phyloP scores from a whole-genome alignment of 768 basidiomycete genomes.

The Phaeolepiota aurea region DNA sequence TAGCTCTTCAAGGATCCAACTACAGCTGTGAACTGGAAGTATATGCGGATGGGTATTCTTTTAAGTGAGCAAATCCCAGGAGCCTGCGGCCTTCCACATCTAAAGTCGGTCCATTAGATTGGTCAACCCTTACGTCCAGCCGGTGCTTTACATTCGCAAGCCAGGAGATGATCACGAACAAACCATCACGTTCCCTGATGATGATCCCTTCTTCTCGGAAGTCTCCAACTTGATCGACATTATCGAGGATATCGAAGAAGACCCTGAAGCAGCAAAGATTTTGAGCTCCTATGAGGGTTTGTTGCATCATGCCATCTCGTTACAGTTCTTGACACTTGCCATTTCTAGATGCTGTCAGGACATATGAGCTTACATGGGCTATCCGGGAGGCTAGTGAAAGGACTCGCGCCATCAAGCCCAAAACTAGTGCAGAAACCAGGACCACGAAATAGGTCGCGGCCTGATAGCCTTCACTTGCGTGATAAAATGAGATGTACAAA shows the following conservation, averaged over 20 bases:
- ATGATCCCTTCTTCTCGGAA: conserved; percentile 94
- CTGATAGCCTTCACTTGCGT: background rate
- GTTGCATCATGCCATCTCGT: conserved; percentile 7
- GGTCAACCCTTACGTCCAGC: conserved; percentile 90
- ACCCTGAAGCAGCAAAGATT: conserved; percentile 72
- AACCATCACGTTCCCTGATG: conserved; percentile 61
- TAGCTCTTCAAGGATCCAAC: conserved; percentile 84
- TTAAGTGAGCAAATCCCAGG: too few species aligned
- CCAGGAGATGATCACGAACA: conserved; percentile 78
- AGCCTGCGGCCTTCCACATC: too few species aligned
- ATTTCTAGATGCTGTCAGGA: conserved; percentile 66
- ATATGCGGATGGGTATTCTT: conserved; percentile 86
- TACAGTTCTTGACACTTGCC: conserved; percentile 2
- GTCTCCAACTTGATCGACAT: conserved; percentile 83
- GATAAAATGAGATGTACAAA: too few species aligned
- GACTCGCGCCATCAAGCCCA: conserved; percentile 40
- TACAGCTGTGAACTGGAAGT: conserved; percentile 95
- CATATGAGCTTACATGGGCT: conserved; percentile 92
- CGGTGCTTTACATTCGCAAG: conserved; percentile 77
- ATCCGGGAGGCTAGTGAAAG: conserved; percentile 76
- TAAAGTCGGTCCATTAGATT: conserved; percentile 51
- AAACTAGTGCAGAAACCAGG: conserved; percentile 20
- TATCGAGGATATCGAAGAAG: conserved; percentile 85
- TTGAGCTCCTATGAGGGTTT: conserved; percentile 79
- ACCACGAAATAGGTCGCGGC: conserved; percentile 8